Evolutionary conservation across 345 rosid genomes (phyloP), one percentile per base, ranked within the genome.

Genomic region (Xanthoceras sorbifolium): DNA sequence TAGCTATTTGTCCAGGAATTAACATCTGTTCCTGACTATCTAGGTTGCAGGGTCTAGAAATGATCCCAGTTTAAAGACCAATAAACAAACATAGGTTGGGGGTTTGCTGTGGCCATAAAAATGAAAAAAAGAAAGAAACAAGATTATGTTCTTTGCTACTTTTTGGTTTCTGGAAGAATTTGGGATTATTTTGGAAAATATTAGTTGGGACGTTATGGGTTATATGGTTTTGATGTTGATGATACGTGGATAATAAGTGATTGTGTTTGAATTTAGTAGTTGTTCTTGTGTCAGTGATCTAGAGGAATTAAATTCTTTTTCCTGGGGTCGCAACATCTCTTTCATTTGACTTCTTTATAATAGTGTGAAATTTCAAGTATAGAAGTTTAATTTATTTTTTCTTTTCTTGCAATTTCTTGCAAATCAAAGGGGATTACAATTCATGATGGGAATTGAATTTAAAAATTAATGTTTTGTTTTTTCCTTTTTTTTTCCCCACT

Each of bases 401-500:
- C 9, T 65, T 48, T 23, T 44, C n/a, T n/a, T 25, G 31, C 62
- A 46, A 69, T 75, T 59, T 78, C 48, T 55, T 32, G 15, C 57
- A 52, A 50, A 50, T 22, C 55, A 67, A 70, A 34, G 42, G 25
- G 28, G 25, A 22, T 10, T 57, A 28, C 40, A 57, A 62, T 68
- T 65, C 57, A 50, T 40, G 70, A 48, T 32, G 26, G 66, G 64
- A 29, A 60, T 22, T 67, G 22, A 29, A 55, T 69, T 78, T 84
- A 72, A 69, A 46, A 2, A 29, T 60, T 74, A 6, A 64, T 73
- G 26, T 17, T 72, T 79, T 36, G 52, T 62, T 80, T 23, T 59
- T 62, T 76, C 73, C 38, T 36, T 76, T 69, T 54, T 81, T 72
- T 9, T 9, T 0, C 62, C 12, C 26, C 14, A 0, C 9, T 22